phyloP scores from a whole-genome alignment of 345 rosid species.

The Populus simonii region DNA sequence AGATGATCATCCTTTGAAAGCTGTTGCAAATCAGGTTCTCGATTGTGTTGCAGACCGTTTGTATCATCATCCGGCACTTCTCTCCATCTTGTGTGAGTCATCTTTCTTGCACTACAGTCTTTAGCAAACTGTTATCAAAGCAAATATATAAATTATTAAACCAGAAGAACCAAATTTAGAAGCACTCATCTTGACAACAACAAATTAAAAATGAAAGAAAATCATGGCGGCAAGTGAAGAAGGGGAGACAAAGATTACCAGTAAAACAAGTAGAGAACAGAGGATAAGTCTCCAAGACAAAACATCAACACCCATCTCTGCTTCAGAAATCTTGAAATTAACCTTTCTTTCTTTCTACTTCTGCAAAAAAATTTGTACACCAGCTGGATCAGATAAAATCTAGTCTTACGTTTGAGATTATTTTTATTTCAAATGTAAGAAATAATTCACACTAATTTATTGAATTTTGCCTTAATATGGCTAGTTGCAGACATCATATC shows the following conservation, averaged over 20 bases:
- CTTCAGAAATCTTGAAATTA: background rate
- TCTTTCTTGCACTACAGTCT: conserved; percentile 9
- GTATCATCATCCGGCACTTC: background rate
- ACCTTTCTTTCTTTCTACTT: background rate
- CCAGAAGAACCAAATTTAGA: background rate
- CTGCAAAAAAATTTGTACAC: background rate
- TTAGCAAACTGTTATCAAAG: conserved; percentile 3
- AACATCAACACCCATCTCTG: conserved; percentile 6
- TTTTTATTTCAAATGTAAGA: background rate
- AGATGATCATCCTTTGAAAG: background rate
- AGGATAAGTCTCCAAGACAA: background rate
- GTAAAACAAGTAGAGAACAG: conserved; percentile 4
- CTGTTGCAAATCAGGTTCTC: background rate
- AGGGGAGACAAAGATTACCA: conserved; percentile 5
- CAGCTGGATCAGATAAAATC: background rate
- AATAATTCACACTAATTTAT: background rate
- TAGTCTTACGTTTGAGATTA: background rate
- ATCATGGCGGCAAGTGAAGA: background rate
- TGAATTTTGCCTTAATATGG: background rate
- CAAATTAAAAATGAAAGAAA: background rate
- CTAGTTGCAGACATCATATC: background rate
- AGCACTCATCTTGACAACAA: background rate
- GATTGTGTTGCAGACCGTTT: background rate
- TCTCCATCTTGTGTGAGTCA: background rate
- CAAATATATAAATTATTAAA: background rate